These are phyloP conservation scores for Phaseolus coccineus DNA, from an alignment of 331 rosid genomes.

Conservation along the genomic window DNA sequence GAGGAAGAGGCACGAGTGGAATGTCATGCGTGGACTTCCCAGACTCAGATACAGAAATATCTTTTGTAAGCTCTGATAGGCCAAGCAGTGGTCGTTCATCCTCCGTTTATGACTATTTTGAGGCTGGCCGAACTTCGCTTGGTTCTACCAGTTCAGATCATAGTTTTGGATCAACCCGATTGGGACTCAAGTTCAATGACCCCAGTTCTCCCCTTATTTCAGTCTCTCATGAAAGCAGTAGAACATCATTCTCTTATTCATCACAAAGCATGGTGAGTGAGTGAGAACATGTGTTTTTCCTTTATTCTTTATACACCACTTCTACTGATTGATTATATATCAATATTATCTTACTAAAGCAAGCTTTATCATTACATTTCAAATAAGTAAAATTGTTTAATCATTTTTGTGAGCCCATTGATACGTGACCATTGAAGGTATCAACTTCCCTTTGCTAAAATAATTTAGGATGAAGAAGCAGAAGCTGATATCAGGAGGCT, in stretches of 20 bases:
- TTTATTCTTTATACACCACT: neutral
- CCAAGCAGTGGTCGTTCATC: slow-evolving; percentile 74
- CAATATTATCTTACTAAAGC: neutral
- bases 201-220: slow-evolving; percentile 55
- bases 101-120: slow-evolving; percentile 63
- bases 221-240: slow-evolving; percentile 61
- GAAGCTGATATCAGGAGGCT: slow-evolving; percentile 87
- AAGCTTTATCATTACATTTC: slow-evolving; percentile 3
- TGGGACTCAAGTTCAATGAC: slow-evolving; percentile 37
- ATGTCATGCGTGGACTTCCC: slow-evolving; percentile 58
- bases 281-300: neutral
- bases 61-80: slow-evolving; percentile 83
- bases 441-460: slow-evolving; percentile 27
- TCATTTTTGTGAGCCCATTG: neutral
- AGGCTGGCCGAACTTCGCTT: slow-evolving; percentile 58
- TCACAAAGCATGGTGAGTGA: slow-evolving; percentile 72
- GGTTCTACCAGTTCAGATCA: slow-evolving; percentile 79
- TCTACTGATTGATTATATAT: neutral
- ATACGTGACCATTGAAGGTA: neutral
- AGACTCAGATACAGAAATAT: slow-evolving; percentile 76
- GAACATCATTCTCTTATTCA: slow-evolving; percentile 70
- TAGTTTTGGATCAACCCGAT: slow-evolving; percentile 62
- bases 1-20: slow-evolving; percentile 54
- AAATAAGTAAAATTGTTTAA: neutral
- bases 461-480: slow-evolving; percentile 70